These are phyloP conservation scores for Claviceps sp. DNA, from an alignment of 2,329 filamentous ascomycete species.

Conservation along the genomic window DNA sequence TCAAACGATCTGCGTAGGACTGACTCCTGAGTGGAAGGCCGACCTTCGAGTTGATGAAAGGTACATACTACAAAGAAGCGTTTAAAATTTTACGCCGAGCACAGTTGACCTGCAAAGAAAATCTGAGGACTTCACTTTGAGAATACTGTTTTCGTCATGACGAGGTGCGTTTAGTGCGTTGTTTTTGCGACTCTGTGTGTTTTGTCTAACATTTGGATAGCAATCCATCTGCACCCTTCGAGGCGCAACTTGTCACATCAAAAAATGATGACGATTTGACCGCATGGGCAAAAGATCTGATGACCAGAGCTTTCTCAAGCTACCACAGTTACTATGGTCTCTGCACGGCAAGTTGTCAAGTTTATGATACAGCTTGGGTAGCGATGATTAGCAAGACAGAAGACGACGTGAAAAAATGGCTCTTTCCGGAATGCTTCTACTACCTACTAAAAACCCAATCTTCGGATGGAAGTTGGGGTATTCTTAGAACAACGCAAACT, in stretches of 20 bases:
- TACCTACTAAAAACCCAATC: constrained; percentile 7
- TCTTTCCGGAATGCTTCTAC: constrained; percentile 9
- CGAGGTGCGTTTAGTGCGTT: too few relatives aligned
- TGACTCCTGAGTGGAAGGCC: too few relatives aligned
- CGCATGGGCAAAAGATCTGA: background rate
- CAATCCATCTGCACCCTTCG: background rate
- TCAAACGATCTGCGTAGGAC: too few relatives aligned
- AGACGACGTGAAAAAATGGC: constrained; percentile 1
- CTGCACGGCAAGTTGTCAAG: background rate
- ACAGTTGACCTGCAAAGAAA: too few relatives aligned
- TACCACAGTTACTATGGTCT: background rate
- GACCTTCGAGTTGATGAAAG: too few relatives aligned
- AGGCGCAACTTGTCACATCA: background rate
- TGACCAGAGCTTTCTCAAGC: background rate
- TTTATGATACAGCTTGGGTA: constrained; percentile 11
- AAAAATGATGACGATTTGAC: background rate
- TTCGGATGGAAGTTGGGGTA: constrained; percentile 4
- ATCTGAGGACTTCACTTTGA: too few relatives aligned
- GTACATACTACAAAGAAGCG: too few relatives aligned
- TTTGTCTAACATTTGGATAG: background rate
- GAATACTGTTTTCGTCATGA: too few relatives aligned
- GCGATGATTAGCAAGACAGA: constrained; percentile 5
- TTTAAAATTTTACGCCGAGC: too few relatives aligned
- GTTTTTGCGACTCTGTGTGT: too few relatives aligned
- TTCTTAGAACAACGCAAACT: background rate